Evolutionary conservation across 2,329 filamentous ascomycete species (phyloP).

Genomic region (Neocucurbitaria cava): DNA sequence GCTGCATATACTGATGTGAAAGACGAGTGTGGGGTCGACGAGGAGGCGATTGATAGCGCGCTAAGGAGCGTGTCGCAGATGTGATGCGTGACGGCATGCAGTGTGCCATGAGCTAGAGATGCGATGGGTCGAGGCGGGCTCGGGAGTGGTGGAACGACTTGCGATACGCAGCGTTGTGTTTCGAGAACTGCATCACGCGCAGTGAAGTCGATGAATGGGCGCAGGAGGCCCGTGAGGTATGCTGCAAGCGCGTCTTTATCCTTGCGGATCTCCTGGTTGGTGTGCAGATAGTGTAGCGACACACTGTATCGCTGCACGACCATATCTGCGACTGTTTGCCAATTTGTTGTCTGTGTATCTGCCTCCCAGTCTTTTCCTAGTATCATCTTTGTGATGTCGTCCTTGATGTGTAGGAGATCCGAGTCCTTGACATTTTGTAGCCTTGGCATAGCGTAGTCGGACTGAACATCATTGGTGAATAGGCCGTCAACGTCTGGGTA

Average conservation of each 20-base stretch:
- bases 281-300: constrained; percentile 54
- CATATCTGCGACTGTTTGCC: constrained; percentile 73
- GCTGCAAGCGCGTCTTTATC: constrained; percentile 26
- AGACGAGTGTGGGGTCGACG: constrained; percentile 10
- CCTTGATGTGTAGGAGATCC: constrained; percentile 48
- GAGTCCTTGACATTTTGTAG: constrained; percentile 43
- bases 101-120: constrained; percentile 38
- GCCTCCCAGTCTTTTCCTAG: constrained; percentile 29
- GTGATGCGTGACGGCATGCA: constrained; percentile 36
- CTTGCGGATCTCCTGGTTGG: constrained; percentile 18
- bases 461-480: constrained; percentile 46
- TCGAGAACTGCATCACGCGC: constrained; percentile 49
- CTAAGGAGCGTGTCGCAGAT: constrained; percentile 46
- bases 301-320: constrained; percentile 68
- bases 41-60: constrained; percentile 22
- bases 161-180: constrained; percentile 56
- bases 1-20: constrained; percentile 8
- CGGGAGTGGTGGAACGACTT: constrained; percentile 45
- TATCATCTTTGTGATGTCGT: constrained; percentile 56
- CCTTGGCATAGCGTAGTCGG: constrained; percentile 46
- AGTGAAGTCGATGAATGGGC: constrained; percentile 50
- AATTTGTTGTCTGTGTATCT: constrained; percentile 52
- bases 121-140: constrained; percentile 17
- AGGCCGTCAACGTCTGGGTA: constrained; percentile 49
- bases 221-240: constrained; percentile 39